phyloP scores from a whole-genome alignment of 2,329 filamentous ascomycete species.

The Exophiala alcalophila region DNA sequence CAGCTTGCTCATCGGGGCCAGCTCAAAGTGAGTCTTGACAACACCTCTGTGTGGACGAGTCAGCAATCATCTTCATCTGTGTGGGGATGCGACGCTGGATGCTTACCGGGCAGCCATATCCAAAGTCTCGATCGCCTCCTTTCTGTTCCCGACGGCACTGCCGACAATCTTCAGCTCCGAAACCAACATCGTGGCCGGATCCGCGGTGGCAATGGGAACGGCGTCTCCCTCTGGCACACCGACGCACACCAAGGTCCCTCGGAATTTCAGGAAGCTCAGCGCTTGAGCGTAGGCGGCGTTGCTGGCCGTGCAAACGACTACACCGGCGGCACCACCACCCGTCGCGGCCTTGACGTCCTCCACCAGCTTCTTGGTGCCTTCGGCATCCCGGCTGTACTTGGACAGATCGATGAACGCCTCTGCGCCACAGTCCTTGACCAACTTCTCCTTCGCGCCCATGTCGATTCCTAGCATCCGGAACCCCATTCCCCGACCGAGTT shows the following conservation, averaged over 20 bases:
- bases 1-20: constrained; percentile 49
- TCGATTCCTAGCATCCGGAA: constrained; percentile 65
- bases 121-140: constrained; percentile 50
- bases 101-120: constrained; percentile 43
- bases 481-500: constrained; percentile 62
- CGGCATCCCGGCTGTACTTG: constrained; percentile 46
- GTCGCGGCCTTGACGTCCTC: constrained; percentile 57
- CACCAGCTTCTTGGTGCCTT: constrained; percentile 47
- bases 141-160: constrained; percentile 50
- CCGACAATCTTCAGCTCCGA: constrained; percentile 49
- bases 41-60: constrained; percentile 37
- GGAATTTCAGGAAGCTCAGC: constrained; percentile 47
- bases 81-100: neutral
- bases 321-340: constrained; percentile 59
- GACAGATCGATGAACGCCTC: constrained; percentile 65
- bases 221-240: constrained; percentile 50
- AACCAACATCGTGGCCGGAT: constrained; percentile 42
- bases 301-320: constrained; percentile 55
- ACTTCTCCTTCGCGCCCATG: constrained; percentile 57
- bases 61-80: constrained; percentile 1
- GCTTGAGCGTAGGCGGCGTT: constrained; percentile 53
- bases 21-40: constrained; percentile 45
- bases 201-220: constrained; percentile 46
- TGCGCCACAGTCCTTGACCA: constrained; percentile 60
- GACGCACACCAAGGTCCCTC: constrained; percentile 52